A percentile compares a stretch with the other conserved stretches of the same genome.
Evolutionary conservation across 805 yeast species (phyloP).

Genomic region (Wickerhamomyces xylosicus): DNA sequence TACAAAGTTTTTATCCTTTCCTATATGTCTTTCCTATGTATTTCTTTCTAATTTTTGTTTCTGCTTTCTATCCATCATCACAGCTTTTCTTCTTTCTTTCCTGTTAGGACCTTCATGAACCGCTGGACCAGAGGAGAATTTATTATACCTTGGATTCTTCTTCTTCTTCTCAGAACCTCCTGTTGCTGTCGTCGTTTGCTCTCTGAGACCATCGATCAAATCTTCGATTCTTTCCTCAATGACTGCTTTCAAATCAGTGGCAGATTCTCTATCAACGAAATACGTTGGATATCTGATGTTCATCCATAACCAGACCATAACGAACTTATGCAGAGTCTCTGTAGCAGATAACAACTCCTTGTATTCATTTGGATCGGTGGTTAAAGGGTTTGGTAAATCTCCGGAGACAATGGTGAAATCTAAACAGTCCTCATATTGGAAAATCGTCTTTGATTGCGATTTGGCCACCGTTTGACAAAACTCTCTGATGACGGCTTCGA

Average conservation of each 20-base stretch:
- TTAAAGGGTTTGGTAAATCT: neutral
- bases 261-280: conserved; percentile 69
- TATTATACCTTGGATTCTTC: too few species aligned
- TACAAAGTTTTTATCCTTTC: too few species aligned
- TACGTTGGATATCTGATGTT: conserved; percentile 77
- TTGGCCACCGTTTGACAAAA: conserved; percentile 29
- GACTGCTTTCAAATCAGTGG: conserved; percentile 54
- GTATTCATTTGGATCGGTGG: neutral
- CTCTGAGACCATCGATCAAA: conserved; percentile 7
- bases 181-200: neutral
- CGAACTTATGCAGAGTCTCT: conserved; percentile 60
- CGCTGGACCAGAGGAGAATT: too few species aligned
- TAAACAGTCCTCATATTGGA: conserved; percentile 33
- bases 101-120: too few species aligned
- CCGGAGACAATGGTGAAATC: conserved; percentile 4
- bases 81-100: too few species aligned
- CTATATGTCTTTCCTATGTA: too few species aligned
- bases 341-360: conserved; percentile 17
- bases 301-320: conserved; percentile 74
- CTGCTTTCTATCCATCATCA: neutral
- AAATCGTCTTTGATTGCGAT: conserved; percentile 40
- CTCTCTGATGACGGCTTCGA: conserved; percentile 36
- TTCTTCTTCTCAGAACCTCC: conserved; percentile 1
- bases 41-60: too few species aligned
- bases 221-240: conserved; percentile 45